Base-by-base conservation (phyloP, 495 filamentous ascomycete species). In the Tuber borchii region DNA sequence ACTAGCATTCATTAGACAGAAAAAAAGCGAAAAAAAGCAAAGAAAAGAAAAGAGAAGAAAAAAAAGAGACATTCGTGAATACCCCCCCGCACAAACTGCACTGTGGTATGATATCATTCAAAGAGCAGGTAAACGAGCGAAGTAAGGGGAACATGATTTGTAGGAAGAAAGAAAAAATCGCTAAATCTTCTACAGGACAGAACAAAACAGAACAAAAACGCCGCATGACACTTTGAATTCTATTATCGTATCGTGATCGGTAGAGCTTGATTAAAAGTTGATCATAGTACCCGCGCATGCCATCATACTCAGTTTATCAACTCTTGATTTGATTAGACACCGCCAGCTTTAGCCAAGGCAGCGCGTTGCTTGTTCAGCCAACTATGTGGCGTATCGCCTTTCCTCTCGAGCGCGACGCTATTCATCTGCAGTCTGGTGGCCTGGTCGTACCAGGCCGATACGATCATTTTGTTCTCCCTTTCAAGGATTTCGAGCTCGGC, bases 391-490 rank as follows among this genome's bases (percentile, higher is more conserved):
- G 88, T 88, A 81, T 98, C 93, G 70, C 90, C 88, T 78, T 92
- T 86, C 82, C 90, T 87, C 83, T 89, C 91, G 79, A 93, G 84
- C 31, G 91, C 89, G 70, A 97, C 91, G 78, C 91, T 93, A 84
- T 94, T 97, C 84, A 91, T 94, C 85, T 97, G 94, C 77, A 97
- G 83, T 56, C 95, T 88, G 81, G 88, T 90, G 20, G 93, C 88
- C 61, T 97, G 88, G 79, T 97, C 93, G 84, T 97, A 97, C 93
- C 93, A 99, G 17, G 95, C 94, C 5, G 91, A 94, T 44, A 91
- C 87, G 76, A 99, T 93, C 84, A 98, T 89, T 72, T 86, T 86
- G 78, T 94, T 93, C 84, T 99, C 95, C 75, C 92, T 90, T 82
- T 92, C 88, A 69, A 93, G 87, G 74, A 91, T 91, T 79, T 91